Evolutionary conservation across 768 basidiomycete genomes (phyloP), one percentile per base, ranked within the genome.

Genomic region (Macrolepiota dolichaula): DNA sequence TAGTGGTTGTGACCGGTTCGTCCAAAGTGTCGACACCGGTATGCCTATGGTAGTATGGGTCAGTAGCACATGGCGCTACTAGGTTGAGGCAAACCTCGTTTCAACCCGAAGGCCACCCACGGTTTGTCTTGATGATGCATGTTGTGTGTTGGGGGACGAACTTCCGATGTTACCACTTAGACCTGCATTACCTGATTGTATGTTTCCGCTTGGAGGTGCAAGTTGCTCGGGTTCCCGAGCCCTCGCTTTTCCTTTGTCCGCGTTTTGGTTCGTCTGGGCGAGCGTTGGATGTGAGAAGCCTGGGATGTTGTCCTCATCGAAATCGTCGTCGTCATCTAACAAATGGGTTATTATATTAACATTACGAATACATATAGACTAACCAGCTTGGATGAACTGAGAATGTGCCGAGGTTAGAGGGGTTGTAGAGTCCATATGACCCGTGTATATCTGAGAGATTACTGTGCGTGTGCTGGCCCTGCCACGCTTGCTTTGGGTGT

Each of bases 91-190:
- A 49, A 72, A 92, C 92, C 96, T 85, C 53, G 92, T 92, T 75
- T 98, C 96, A 2, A 94, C 87, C 66, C 84, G 86, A 51, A 97
- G 81, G 22, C 94, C 94, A n/a, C 92, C 94, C 11, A 95, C 78
- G 2, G 80, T 90, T 68, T 85, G 83, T 58, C 89, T 80, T 35
- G 82, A 71, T 13, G 85, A 64, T 38, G 69, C 32, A 29, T 76
- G 76, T 19, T 76, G 69, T 1, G 76, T 68, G 36, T 70, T 77
- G 42, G 73, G 71, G 4, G 75, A 71, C 10, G 81, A 73, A 62
- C 81, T 85, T 12, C 86, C 85, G 68, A 94, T 92, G 65, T 86
- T 90, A 32, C 92, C 92, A 0, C 89, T 88, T 15, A 92, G 68
- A 1, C 67, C 70, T 24, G 79, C 22, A 11, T 47, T 52, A 25